phyloP scores from a whole-genome alignment of 768 basidiomycete genomes.

The Tephrocybe rancida region DNA sequence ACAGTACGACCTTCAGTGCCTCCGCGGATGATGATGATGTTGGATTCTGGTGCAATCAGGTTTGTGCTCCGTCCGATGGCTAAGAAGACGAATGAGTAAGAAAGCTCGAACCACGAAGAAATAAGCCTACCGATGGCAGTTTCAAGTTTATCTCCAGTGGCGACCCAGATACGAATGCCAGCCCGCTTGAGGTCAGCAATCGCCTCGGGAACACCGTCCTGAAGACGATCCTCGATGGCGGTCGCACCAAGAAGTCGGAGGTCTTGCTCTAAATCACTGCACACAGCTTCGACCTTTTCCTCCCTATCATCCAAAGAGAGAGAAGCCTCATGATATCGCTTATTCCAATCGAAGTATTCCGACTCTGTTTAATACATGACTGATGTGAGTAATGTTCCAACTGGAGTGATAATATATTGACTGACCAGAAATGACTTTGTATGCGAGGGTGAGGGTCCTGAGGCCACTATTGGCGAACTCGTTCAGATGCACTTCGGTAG shows the following conservation, averaged over 20 bases:
- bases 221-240: constrained; percentile 95
- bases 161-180: constrained; percentile 98
- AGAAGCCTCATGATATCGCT: constrained; percentile 79
- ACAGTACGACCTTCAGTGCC: constrained; percentile 65
- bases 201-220: constrained; percentile 97
- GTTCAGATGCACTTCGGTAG: constrained; percentile 81
- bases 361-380: constrained; percentile 47
- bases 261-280: constrained; percentile 79
- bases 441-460: constrained; percentile 90
- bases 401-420: not conserved
- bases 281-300: constrained; percentile 73
- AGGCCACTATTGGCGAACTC: constrained; percentile 86
- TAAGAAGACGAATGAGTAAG: constrained; percentile 23
- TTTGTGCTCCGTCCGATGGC: constrained; percentile 98
- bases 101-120: not conserved
- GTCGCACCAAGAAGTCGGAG: constrained; percentile 89
- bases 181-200: constrained; percentile 95
- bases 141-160: constrained; percentile 98
- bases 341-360: constrained; percentile 80
- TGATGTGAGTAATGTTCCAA: not conserved
- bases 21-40: constrained; percentile 91
- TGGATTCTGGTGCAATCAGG: constrained; percentile 85
- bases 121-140: constrained; percentile 80
- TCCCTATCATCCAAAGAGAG: constrained; percentile 82
- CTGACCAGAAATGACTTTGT: constrained; percentile 75